These are phyloP conservation scores for Rubroboletus pulcherrimus DNA, from an alignment of 768 basidiomycete species.

Conservation along the genomic window DNA sequence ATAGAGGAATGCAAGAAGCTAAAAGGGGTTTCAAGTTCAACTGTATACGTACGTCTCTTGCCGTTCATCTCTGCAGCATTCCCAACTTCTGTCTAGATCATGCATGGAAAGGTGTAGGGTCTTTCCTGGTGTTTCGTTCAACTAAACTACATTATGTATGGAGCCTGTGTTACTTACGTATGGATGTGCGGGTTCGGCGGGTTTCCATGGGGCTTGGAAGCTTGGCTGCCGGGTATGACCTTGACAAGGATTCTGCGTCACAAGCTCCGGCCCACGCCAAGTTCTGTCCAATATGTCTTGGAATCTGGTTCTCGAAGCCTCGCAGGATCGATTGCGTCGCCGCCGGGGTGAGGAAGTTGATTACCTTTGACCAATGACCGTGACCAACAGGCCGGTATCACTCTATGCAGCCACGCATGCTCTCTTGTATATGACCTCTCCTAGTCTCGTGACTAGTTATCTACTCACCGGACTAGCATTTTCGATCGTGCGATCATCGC, in stretches of 20 bases:
- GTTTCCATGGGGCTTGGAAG: neutral
- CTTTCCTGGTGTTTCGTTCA: neutral
- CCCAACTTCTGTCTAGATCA: slow-evolving; percentile 12
- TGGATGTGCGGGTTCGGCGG: neutral
- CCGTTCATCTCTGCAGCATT: neutral
- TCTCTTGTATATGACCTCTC: neutral
- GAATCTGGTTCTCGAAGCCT: neutral
- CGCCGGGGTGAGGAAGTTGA: neutral
- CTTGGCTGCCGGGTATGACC: neutral
- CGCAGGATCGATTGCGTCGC: neutral
- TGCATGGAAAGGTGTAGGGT: slow-evolving; percentile 19
- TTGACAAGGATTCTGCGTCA: neutral
- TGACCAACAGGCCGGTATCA: neutral
- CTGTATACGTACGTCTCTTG: slow-evolving; percentile 20
- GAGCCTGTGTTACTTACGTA: neutral
- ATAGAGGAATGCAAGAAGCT: slow-evolving; percentile 63
- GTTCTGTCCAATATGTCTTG: neutral
- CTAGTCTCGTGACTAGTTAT: neutral
- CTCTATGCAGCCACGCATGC: too few relatives aligned
- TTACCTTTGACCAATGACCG: neutral
- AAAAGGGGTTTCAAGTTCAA: slow-evolving; percentile 41
- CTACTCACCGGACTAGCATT: too few relatives aligned
- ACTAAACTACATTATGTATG: neutral
- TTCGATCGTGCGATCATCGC: neutral
- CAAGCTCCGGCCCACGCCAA: neutral